Evolutionary conservation across 768 basidiomycete species (phyloP).

Genomic region (Heimioporus sp.): DNA sequence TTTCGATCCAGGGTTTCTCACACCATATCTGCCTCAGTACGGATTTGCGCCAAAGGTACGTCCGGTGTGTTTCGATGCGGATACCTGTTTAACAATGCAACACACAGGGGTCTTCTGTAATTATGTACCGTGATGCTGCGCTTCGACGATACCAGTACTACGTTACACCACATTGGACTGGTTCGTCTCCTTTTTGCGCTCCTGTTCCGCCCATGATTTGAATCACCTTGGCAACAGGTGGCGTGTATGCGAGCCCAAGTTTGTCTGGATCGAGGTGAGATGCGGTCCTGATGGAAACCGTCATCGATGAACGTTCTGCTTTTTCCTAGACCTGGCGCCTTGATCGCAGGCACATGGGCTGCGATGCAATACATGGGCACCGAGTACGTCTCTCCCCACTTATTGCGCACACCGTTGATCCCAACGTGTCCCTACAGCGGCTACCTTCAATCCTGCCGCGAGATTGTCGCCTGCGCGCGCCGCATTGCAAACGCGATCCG

Average conservation of each 20-base stretch:
- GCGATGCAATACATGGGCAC: constrained; percentile 93
- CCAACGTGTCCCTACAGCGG: constrained; percentile 47
- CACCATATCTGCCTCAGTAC: constrained; percentile 48
- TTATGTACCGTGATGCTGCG: constrained; percentile 86
- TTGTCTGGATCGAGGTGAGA: constrained; percentile 85
- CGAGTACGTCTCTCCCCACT: constrained; percentile 48
- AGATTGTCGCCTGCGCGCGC: constrained; percentile 76
- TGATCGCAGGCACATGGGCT: constrained; percentile 96
- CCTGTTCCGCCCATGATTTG: not conserved
- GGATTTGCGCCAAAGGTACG: constrained; percentile 90
- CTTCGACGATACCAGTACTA: constrained; percentile 86
- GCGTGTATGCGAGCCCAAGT: constrained; percentile 88
- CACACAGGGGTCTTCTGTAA: constrained; percentile 81
- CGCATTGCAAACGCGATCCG: constrained; percentile 66
- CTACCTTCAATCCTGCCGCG: constrained; percentile 80
- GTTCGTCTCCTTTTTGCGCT: constrained; percentile 32
- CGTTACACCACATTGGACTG: constrained; percentile 76
- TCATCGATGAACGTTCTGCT: not conserved
- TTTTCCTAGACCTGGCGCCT: constrained; percentile 69
- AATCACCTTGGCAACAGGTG: constrained; percentile 43
- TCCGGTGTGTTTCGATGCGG: not conserved
- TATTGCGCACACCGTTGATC: not conserved
- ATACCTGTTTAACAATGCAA: not conserved
- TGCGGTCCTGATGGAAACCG: not conserved
- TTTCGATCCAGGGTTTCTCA: not conserved